Conservation (phyloP, 2,329 filamentous ascomycete species). For the Colletotrichum neosansevieriae region DNA sequence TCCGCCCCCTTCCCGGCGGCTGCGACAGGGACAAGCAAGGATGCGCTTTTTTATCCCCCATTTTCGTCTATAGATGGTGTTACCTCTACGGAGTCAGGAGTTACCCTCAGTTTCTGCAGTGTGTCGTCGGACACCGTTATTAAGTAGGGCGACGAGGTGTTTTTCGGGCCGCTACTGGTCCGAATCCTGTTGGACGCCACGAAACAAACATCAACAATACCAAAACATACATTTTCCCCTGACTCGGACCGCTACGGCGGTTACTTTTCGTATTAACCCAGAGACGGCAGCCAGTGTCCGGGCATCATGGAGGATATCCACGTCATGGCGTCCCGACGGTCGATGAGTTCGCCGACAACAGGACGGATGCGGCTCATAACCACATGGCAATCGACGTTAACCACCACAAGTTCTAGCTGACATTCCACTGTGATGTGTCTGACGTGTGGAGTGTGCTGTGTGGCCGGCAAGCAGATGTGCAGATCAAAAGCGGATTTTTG, state of each 20-base stretch:
- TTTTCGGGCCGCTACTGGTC: not conserved
- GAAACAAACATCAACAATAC: conserved; percentile 3
- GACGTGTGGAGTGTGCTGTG: conserved; percentile 29
- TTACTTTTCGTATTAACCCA: not conserved
- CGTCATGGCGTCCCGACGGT: not conserved
- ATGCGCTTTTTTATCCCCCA: conserved; percentile 15
- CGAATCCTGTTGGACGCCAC: conserved; percentile 1
- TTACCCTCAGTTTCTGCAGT: conserved; percentile 13
- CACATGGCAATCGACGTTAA: conserved; percentile 18
- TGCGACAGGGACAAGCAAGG: conserved; percentile 35
- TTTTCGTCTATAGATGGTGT: conserved; percentile 35
- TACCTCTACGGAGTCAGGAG: conserved; percentile 37
- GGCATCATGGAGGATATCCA: not conserved
- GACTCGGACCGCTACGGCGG: not conserved
- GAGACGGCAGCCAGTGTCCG: not conserved
- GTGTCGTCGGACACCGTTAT: conserved; percentile 12
- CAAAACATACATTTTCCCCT: conserved; percentile 4
- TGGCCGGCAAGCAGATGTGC: conserved; percentile 29
- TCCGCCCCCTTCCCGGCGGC: conserved; percentile 33
- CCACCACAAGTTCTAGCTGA: not conserved
- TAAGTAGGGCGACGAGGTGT: conserved; percentile 10
- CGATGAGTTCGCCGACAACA: not conserved
- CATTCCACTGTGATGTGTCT: conserved; percentile 12
- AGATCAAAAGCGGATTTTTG: conserved; percentile 40
- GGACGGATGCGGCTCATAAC: conserved; percentile 22